phyloP scores from a whole-genome alignment of 2,329 filamentous ascomycete species.

The Escovopsis sp. region DNA sequence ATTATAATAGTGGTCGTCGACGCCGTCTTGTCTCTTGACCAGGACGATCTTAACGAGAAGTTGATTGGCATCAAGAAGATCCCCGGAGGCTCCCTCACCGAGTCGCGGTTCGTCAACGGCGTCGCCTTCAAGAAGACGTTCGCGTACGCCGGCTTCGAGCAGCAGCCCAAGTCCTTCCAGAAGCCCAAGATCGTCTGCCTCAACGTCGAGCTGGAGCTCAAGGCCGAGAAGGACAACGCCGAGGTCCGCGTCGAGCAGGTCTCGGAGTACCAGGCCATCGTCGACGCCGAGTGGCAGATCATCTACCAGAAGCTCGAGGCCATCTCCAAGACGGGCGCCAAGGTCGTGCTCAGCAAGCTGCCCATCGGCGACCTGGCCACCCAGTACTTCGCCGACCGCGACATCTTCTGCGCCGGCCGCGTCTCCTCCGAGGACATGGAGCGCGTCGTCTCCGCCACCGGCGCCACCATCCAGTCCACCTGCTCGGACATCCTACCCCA shows the following conservation, averaged over 20 bases:
- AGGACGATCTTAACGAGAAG: constrained; percentile 94
- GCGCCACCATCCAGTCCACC: constrained; percentile 83
- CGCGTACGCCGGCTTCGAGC: constrained; percentile 96
- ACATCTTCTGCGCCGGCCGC: constrained; percentile 95
- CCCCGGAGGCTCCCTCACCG: constrained; percentile 86
- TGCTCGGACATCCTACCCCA: constrained; percentile 86
- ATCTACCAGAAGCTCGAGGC: constrained; percentile 99
- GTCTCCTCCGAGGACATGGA: constrained; percentile 88
- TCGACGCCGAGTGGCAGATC: constrained; percentile 98
- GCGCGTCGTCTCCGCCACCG: constrained; percentile 87
- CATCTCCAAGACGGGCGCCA: constrained; percentile 82
- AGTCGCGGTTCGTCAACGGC: constrained; percentile 92
- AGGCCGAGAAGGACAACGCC: constrained; percentile 98
- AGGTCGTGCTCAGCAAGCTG: constrained; percentile 93
- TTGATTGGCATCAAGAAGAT: constrained; percentile 98
- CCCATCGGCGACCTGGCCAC: constrained; percentile 96
- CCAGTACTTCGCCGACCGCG: constrained; percentile 93
- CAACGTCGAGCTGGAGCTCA: constrained; percentile 95
- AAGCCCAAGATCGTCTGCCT: constrained; percentile 94
- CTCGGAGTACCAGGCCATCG: constrained; percentile 97
- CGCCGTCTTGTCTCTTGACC: constrained; percentile 85
- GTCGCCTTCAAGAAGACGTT: constrained; percentile 99
- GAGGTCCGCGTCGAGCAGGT: constrained; percentile 97
- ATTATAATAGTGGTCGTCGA: constrained; percentile 73
- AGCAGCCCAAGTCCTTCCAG: constrained; percentile 91